Evolutionary conservation across 225 moss, liverwort and hornwort genomes (phyloP).

Genomic region (Polytrichum commune): DNA sequence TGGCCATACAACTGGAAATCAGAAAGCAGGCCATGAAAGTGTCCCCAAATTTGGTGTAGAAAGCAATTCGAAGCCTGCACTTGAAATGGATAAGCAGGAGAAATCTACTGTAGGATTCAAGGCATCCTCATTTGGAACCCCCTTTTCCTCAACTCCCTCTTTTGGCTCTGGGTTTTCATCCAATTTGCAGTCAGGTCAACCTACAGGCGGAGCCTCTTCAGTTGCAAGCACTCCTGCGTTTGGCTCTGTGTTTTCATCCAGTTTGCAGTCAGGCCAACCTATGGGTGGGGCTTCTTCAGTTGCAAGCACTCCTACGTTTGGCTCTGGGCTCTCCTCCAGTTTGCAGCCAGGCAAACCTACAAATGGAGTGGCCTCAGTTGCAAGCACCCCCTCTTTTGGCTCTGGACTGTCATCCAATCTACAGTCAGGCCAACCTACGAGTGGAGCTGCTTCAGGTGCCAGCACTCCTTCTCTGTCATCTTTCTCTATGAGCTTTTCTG

Average conservation of each 20-base stretch:
- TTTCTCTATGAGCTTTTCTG: slow-evolving; percentile 25
- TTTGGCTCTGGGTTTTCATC: slow-evolving; percentile 17
- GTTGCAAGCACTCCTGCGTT: slow-evolving; percentile 18
- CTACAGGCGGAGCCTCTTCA: slow-evolving; percentile 21
- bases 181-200: slow-evolving; percentile 19
- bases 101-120: slow-evolving; percentile 32
- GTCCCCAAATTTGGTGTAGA: slow-evolving; percentile 22
- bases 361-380: slow-evolving; percentile 21
- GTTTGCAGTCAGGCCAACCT: slow-evolving; percentile 22
- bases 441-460: slow-evolving; percentile 22
- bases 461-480: slow-evolving; percentile 22
- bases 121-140: slow-evolving; percentile 34
- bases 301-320: slow-evolving; percentile 18
- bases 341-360: slow-evolving; percentile 20
- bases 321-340: slow-evolving; percentile 19
- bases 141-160: slow-evolving; percentile 29
- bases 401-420: slow-evolving; percentile 16
- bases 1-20: slow-evolving; percentile 23
- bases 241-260: slow-evolving; percentile 14
- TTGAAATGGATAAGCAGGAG: slow-evolving; percentile 35
- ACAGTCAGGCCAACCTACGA: slow-evolving; percentile 21
- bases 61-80: slow-evolving; percentile 24
- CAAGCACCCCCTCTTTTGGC: slow-evolving; percentile 2
- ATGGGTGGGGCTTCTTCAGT: slow-evolving; percentile 20
- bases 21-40: slow-evolving; percentile 25